Evolutionary conservation across 1,284 basidiomycete genomes (phyloP).

Genomic region (Puccinia triticina): DNA sequence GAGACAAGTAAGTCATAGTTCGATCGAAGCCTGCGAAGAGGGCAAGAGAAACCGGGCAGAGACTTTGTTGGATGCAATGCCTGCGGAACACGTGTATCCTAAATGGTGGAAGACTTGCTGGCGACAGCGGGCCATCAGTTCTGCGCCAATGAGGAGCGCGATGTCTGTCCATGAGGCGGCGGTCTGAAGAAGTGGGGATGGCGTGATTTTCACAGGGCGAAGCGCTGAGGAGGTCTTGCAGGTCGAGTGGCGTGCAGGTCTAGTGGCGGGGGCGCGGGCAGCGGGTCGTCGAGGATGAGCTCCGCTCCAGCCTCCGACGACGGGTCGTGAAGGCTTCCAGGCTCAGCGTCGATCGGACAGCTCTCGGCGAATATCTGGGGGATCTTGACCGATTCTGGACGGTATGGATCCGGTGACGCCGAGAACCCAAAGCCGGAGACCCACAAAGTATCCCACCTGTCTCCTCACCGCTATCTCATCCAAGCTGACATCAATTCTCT

Average conservation of each 20-base stretch:
- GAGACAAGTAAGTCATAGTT: too few species aligned
- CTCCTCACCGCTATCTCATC: too few species aligned
- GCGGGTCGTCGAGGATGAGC: slow-evolving; percentile 33
- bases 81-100: slow-evolving; percentile 89
- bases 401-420: slow-evolving; percentile 95
- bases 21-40: slow-evolving; percentile 46
- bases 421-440: too few species aligned
- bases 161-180: slow-evolving; percentile 83
- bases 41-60: slow-evolving; percentile 63
- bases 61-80: slow-evolving; percentile 41
- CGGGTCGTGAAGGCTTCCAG: slow-evolving; percentile 82
- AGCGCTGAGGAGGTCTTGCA: background rate
- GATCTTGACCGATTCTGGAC: slow-evolving; percentile 86
- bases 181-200: background rate
- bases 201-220: slow-evolving; percentile 9
- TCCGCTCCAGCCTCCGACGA: slow-evolving; percentile 74
- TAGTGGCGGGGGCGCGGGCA: slow-evolving; percentile 30
- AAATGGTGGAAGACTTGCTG: slow-evolving; percentile 71
- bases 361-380: slow-evolving; percentile 73
- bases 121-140: slow-evolving; percentile 75
- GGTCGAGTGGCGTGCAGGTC: too few species aligned
- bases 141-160: slow-evolving; percentile 83
- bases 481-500: too few species aligned
- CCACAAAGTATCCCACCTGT: too few species aligned
- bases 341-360: slow-evolving; percentile 61